Conservation (phyloP, 352 stramenopile genomes). For the Globisporangium uncinulatum region DNA sequence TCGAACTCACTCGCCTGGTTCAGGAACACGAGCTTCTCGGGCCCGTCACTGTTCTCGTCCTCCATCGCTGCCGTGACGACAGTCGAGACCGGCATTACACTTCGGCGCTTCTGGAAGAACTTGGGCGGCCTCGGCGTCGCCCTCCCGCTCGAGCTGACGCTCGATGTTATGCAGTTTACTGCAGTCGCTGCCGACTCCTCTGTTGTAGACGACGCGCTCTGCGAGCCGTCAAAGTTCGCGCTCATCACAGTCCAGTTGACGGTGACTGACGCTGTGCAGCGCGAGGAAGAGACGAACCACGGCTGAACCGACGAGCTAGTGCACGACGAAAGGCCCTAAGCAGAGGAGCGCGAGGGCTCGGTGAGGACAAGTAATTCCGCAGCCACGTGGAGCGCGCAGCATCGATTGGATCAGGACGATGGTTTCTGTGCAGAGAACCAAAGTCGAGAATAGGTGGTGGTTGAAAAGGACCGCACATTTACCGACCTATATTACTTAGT, state of each 20-base stretch:
- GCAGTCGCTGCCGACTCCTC: background rate
- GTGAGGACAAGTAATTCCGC: no score
- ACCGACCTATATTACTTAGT: no score
- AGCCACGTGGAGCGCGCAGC: no score
- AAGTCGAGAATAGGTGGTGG: no score
- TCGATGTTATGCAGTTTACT: background rate
- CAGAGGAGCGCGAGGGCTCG: no score
- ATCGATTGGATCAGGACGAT: no score
- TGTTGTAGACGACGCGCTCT: background rate
- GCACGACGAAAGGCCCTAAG: no score
- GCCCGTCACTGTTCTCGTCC: slow-evolving; percentile 1
- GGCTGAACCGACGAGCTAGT: no score
- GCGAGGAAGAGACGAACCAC: background rate
- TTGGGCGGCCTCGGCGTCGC: slow-evolving; percentile 1
- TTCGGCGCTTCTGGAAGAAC: slow-evolving; percentile 15
- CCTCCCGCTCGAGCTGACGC: background rate
- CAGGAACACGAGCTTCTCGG: slow-evolving; percentile 22
- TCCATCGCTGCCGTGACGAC: slow-evolving; percentile 4
- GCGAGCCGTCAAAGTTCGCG: slow-evolving; percentile 1
- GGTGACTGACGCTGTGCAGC: background rate
- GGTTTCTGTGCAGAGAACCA: no score
- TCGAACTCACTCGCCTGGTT: slow-evolving; percentile 25
- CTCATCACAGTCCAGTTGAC: background rate
- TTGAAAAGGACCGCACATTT: no score
- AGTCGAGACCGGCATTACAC: slow-evolving; percentile 11